Conservation (phyloP, 768 basidiomycete species). For the Erythrobasidium yunnanense region DNA sequence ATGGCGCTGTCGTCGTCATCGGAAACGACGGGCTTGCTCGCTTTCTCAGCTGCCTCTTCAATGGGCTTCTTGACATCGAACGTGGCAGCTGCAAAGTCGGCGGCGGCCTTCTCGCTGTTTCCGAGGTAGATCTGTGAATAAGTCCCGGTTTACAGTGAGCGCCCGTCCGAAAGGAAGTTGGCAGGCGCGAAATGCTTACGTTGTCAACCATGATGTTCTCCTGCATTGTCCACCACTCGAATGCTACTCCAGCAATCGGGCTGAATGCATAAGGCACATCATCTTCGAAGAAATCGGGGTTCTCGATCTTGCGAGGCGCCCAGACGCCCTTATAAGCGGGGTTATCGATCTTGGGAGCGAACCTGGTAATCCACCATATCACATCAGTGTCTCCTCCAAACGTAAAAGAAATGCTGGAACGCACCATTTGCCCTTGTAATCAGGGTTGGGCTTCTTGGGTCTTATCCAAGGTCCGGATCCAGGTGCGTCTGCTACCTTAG, state of each 20-base stretch:
- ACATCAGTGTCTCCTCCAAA: not conserved
- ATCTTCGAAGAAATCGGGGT: conserved; percentile 70
- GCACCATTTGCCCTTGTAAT: conserved; percentile 96
- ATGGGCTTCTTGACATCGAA: conserved; percentile 79
- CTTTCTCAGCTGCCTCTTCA: conserved; percentile 55
- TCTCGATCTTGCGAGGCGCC: conserved; percentile 70
- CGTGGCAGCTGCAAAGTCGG: conserved; percentile 70
- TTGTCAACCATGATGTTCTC: conserved; percentile 78
- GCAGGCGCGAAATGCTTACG: conserved; percentile 29
- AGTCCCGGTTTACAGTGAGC: not conserved
- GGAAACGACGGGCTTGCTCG: conserved; percentile 42
- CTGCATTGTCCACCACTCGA: conserved; percentile 98
- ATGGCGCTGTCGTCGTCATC: conserved; percentile 48
- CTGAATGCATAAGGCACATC: conserved; percentile 49
- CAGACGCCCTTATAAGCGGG: conserved; percentile 93
- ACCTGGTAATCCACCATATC: not conserved
- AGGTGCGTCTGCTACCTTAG: conserved; percentile 70
- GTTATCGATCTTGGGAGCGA: conserved; percentile 81
- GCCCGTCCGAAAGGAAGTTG: not conserved
- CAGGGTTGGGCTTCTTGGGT: conserved; percentile 36
- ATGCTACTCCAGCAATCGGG: conserved; percentile 42
- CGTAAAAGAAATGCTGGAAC: conserved; percentile 31
- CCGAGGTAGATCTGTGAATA: conserved; percentile 63
- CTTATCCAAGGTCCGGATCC: conserved; percentile 91
- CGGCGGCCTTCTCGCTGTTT: conserved; percentile 75